Percentiles rank a stretch among this genome's conserved stretches.
Conservation (phyloP, 2,329 filamentous ascomycete genomes). For the Tricladium varicosporioides region DNA sequence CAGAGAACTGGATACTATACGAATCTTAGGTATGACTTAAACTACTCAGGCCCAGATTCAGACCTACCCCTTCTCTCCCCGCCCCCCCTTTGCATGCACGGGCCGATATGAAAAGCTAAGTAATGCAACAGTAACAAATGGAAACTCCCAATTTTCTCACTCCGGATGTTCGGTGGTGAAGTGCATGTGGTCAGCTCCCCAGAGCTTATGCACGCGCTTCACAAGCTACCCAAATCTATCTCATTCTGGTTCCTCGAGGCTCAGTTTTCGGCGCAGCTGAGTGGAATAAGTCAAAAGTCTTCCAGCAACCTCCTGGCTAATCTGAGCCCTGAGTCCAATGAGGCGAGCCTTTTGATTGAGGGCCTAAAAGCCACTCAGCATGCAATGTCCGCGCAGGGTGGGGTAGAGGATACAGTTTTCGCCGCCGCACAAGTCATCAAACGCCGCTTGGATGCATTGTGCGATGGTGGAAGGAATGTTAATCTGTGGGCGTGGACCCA, state of each 20-base stretch:
- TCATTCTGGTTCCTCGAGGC: slow-evolving; percentile 3
- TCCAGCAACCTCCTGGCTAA: neutral
- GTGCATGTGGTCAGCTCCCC: neutral
- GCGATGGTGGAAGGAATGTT: neutral
- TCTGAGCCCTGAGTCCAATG: neutral
- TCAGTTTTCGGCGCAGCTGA: neutral
- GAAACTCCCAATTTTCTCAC: slow-evolving; percentile 1
- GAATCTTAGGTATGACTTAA: neutral
- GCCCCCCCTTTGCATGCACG: neutral
- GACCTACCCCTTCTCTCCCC: too few relatives aligned
- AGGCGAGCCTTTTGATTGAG: neutral
- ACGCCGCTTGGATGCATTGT: neutral
- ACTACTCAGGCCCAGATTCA: too few relatives aligned
- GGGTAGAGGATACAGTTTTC: neutral
- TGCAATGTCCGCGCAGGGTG: neutral
- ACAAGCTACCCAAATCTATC: neutral
- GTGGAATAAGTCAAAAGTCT: neutral
- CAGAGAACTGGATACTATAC: neutral
- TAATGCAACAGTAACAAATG: neutral
- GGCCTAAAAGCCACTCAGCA: neutral
- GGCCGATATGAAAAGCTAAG: neutral
- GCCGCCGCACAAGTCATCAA: neutral
- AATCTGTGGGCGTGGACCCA: neutral
- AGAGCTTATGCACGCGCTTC: neutral
- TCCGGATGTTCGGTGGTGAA: neutral